Base-by-base conservation (phyloP, 1,284 basidiomycete species). In the Spongispora temasekensis region DNA sequence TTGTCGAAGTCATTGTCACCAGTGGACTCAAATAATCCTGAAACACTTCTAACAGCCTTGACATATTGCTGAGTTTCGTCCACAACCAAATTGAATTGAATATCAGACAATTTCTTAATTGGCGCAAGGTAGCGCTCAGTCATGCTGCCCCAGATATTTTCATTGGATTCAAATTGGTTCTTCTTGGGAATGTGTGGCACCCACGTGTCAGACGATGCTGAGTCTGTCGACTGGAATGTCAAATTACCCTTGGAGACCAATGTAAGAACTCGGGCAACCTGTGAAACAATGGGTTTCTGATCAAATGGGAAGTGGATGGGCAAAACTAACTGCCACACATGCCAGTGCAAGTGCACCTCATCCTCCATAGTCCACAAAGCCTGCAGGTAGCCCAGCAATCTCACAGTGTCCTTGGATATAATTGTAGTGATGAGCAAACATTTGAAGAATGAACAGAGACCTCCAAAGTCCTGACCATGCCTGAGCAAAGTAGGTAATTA, bases 381-480 rank as follows among this genome's bases (percentile, higher is more conserved):
- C 35, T 37, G 35, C 10, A 21, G 19, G 32, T 13, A 34, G 13
- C 8, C 32, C 40, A 9, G 5, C 6, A 12, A 44, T 21, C 6
- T 44, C 12, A 17, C 7, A 5, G 23, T 44, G 21, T 6, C 21
- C 40, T 7, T 44, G 40, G 23, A 19, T 44, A 12, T 21, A 44
- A 23, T 44, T 51, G 48, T 17, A 51, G 19, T 51, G 57, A 27
- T 58, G 56, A 19, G 40, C 21, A 25, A 53, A 58, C 9, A 17
- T 53, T 13, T 58, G 57, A 15, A 58, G 57, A 21, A 58, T 4
- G 12, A 58, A 28, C 19, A 8, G 25, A 7, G 31, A 32, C 32
- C 53, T 52, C 48, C 59, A 63, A 31, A 61, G 27, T 27, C 56
- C 52, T 1, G 52, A 21, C 55, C 58, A 62, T 10, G 17, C 58